Base-by-base conservation (phyloP, 2,329 filamentous ascomycete genomes). In the Xylaria sp. region DNA sequence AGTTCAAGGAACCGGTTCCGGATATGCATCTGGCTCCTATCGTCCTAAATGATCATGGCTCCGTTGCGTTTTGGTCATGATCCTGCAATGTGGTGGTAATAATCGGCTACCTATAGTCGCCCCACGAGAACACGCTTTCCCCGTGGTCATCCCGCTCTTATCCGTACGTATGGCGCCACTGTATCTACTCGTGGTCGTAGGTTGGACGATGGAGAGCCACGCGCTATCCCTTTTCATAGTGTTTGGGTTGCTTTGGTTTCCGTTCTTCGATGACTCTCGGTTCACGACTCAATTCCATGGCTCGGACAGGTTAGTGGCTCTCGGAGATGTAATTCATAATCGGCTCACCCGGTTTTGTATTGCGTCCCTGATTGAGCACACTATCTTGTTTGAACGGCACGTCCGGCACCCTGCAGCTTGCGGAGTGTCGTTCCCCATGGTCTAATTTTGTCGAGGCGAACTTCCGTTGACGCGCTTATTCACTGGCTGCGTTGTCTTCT, bases 1-100 rank as follows among this genome's bases (percentile, higher is more conserved):
- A 81, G 87, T 87, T 83, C 81, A 77, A 68, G 73, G 68, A 60
- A 66, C 70, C 70, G 77, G 74, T 69, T 74, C 77, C 63, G 77
- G 77, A 70, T 79, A 77, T 71, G 74, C 75, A 64, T 74, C 77
- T 65, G 76, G 76, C 65, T 74, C 74, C 54, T 78, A 78, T 70
- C 76, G 78, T 70, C 76, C 77, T 51, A 78, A 78, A 78, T 81
- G 78, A 80, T 76, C 67, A 62, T 63, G 46, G 60, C 60, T 54
- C 61, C 60, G 65, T 60, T 63, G 66, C 66, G 60, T 67, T 64
- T 58, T 65, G 64, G 62, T 60, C 60, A 53, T 61, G 63, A 63
- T 58, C 57, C 67, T 63, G 62, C 58, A 64, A 65, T 68, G 68
- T 70, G 65, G 67, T 66, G 66, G 70, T 59, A 64, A 65, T 63